Evolutionary conservation across 177 flowering plant genomes (phyloP), one percentile per base, ranked within the genome.

Genomic region (Vitis hybrid): DNA sequence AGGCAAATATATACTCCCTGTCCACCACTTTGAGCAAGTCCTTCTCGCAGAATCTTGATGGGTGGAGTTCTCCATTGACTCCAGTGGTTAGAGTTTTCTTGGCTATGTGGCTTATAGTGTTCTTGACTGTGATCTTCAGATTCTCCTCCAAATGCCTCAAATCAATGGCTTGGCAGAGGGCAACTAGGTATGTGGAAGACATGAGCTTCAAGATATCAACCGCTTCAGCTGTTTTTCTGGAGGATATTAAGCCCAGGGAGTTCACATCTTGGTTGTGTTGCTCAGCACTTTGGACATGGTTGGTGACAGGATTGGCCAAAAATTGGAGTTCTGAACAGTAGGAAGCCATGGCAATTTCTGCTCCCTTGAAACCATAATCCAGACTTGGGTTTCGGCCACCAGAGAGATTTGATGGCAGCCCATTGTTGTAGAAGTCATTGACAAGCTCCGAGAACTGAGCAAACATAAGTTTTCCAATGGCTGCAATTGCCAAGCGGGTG

Each of bases 201-300:
- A 87, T 87, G 73, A 87, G 83, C 76, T 87, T 85, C 75, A 87
- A 63, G 49, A 85, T 83, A 6, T 84, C 86, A 7, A 86, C 75
- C 9, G 89, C 83, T 51, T 86, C 89, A 1, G 83, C 82, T 2
- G 89, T 86, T 64, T 86, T 86, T 49, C 87, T 72, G 0, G 89
- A 70, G 0, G 89, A 86, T 54, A 86, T 86, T 9, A 86, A 61
- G 9, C 89, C 89, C 70, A 86, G 62, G 4, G 89, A 86, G 75
- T 86, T 86, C 34, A 86, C 89, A 67, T 86, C 89, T 51, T 86
- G 89, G 79, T 86, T 86, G 73, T 86, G 89, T 64, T 86, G 89
- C 73, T 86, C 89, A 2, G 88, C 89, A 48, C 87, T 84, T 52
- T 84, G 89, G 57, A 86, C 90, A 70, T 87, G 90, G 74, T 63